phyloP scores from a whole-genome alignment of 306 rosid genomes.

The Lathyrus oleraceus region DNA sequence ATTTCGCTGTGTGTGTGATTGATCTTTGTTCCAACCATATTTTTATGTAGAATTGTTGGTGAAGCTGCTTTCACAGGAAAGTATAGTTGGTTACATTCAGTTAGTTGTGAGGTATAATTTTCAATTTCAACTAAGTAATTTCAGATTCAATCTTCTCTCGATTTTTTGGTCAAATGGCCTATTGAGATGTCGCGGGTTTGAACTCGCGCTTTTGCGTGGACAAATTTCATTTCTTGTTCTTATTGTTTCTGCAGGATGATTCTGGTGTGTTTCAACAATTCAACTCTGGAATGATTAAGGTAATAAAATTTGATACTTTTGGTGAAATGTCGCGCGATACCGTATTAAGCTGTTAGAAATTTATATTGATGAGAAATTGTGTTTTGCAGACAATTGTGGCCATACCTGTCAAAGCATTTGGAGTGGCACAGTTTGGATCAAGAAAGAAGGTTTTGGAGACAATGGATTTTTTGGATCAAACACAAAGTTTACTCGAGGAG shows the following conservation, averaged over 20 bases:
- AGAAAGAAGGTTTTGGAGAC: slow-evolving; percentile 66
- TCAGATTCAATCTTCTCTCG: neutral
- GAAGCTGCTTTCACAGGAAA: slow-evolving; percentile 73
- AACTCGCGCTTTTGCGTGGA: too few relatives aligned
- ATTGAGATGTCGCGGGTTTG: too few relatives aligned
- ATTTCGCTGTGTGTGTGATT: neutral
- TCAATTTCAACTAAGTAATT: slow-evolving; percentile 3
- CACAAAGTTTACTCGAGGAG: slow-evolving; percentile 52
- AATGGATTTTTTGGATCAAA: slow-evolving; percentile 50
- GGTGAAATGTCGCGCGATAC: too few relatives aligned
- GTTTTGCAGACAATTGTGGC: slow-evolving; percentile 69
- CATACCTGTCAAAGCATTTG: slow-evolving; percentile 57
- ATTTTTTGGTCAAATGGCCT: too few relatives aligned
- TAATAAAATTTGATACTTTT: slow-evolving; percentile 30
- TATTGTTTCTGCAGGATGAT: slow-evolving; percentile 47
- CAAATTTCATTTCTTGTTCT: slow-evolving; percentile 14
- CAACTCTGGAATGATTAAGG: slow-evolving; percentile 77
- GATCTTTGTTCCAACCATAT: neutral
- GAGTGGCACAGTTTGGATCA: slow-evolving; percentile 81
- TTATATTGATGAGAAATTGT: slow-evolving; percentile 36
- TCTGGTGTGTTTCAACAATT: slow-evolving; percentile 54
- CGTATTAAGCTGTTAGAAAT: neutral
- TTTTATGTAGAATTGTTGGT: slow-evolving; percentile 61
- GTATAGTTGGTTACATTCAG: slow-evolving; percentile 65
- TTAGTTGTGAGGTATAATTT: slow-evolving; percentile 1